phyloP scores from a whole-genome alignment of 1,284 basidiomycete genomes.

The Ganoderma resinaceum region DNA sequence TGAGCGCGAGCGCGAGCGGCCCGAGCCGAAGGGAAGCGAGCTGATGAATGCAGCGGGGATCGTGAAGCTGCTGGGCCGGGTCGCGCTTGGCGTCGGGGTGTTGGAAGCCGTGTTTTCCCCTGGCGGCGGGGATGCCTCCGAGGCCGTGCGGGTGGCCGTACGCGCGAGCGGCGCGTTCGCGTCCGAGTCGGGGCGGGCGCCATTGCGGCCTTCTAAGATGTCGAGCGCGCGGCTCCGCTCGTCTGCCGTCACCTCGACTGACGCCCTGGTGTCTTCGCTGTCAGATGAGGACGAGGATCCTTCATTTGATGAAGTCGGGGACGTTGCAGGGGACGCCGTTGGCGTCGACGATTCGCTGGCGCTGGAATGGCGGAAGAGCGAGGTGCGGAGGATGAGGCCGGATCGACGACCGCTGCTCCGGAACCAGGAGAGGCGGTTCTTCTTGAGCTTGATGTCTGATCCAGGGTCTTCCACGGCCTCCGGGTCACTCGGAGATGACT shows the following conservation, averaged over 20 bases:
- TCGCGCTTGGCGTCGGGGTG: not conserved
- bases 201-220: conserved; percentile 23
- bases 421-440: conserved; percentile 24
- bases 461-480: not conserved
- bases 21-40: not conserved
- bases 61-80: conserved; percentile 1
- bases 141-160: not conserved
- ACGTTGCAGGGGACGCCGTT: conserved; percentile 3
- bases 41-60: conserved; percentile 3
- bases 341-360: not conserved
- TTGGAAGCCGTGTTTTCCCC: not conserved
- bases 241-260: conserved; percentile 15
- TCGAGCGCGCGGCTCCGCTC: conserved; percentile 25
- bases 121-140: conserved; percentile 4
- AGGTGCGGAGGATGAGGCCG: conserved; percentile 11
- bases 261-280: not conserved
- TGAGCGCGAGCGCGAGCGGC: conserved; percentile 21
- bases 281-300: not conserved
- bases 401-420: conserved; percentile 17
- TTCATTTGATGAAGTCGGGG: not conserved
- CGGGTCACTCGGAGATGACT: not conserved
- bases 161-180: not conserved
- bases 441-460: conserved; percentile 4
- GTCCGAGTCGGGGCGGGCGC: not conserved
- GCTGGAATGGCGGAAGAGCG: conserved; percentile 4